phyloP scores from a whole-genome alignment of 1,139 yeast species.

The Hansenula sp. region DNA sequence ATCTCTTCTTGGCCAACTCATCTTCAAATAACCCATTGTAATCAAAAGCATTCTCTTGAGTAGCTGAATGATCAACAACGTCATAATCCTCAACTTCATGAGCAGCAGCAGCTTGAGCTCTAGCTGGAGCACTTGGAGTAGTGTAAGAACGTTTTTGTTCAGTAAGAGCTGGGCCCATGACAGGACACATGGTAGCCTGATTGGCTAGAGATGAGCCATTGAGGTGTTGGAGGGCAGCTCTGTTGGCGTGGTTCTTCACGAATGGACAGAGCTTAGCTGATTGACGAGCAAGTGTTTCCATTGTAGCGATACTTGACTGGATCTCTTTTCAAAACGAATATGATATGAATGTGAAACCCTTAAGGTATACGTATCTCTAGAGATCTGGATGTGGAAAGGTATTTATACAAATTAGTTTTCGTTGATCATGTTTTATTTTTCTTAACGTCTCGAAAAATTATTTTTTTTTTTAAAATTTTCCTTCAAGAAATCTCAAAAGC shows the following conservation, averaged over 20 bases:
- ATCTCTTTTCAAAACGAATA: too few relatives aligned
- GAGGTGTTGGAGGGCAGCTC: constrained; percentile 55
- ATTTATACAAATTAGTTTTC: too few relatives aligned
- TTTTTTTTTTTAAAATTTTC: not conserved
- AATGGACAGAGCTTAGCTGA: constrained; percentile 85
- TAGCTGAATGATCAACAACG: constrained; percentile 24
- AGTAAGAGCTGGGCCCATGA: constrained; percentile 73
- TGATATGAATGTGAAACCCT: too few relatives aligned
- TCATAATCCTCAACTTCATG: constrained; percentile 35
- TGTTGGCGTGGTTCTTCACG: constrained; percentile 60
- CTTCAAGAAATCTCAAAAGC: too few relatives aligned
- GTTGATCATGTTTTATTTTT: not conserved
- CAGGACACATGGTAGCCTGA: constrained; percentile 80
- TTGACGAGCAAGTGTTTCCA: constrained; percentile 80
- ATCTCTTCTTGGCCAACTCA: constrained; percentile 70
- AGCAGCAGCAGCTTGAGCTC: constrained; percentile 44
- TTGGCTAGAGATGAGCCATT: constrained; percentile 45
- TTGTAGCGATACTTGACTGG: too few relatives aligned
- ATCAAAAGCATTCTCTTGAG: constrained; percentile 52
- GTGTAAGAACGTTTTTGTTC: constrained; percentile 41
- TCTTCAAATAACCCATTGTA: constrained; percentile 58
- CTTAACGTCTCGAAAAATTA: not conserved
- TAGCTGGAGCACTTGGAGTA: constrained; percentile 49
- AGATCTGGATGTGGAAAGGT: too few relatives aligned
- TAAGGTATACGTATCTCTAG: too few relatives aligned